A percentile compares a stretch with the other conserved stretches of the same genome.
phyloP scores from a whole-genome alignment of 208 protist species.

The Acanthamoeba lenticulata region DNA sequence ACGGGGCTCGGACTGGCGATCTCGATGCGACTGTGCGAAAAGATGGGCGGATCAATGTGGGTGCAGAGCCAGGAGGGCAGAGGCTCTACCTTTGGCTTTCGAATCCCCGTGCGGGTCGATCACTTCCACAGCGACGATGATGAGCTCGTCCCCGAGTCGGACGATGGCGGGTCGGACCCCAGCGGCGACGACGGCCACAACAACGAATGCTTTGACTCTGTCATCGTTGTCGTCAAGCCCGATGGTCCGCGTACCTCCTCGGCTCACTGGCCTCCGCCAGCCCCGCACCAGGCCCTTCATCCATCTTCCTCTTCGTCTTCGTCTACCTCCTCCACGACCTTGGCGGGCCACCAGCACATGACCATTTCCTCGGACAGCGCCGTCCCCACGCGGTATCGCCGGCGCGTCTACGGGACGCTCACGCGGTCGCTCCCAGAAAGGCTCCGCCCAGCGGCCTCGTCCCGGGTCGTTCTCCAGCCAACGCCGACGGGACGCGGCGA shows the following conservation, averaged over 20 bases:
- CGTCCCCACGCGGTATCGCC: neutral
- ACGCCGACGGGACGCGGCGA: neutral
- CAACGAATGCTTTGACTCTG: neutral
- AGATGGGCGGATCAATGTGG: constrained; percentile 62
- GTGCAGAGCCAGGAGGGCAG: constrained; percentile 23
- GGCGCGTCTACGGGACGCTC: neutral
- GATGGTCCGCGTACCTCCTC: too few relatives aligned
- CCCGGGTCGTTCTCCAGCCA: neutral
- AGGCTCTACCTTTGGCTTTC: constrained; percentile 49
- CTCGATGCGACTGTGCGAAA: constrained; percentile 44
- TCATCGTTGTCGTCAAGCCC: neutral
- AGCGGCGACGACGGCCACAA: neutral
- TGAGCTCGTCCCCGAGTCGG: neutral
- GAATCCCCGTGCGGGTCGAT: neutral
- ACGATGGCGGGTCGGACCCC: neutral
- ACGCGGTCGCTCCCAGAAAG: neutral
- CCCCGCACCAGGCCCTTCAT: neutral
- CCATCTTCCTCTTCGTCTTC: neutral
- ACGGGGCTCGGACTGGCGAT: constrained; percentile 68
- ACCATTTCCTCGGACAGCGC: neutral
- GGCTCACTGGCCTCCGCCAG: too few relatives aligned
- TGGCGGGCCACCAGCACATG: neutral
- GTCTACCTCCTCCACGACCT: neutral
- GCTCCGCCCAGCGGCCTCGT: neutral
- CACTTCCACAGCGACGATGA: too few relatives aligned